These are phyloP conservation scores for Catharanthus roseus DNA, from an alignment of 257 asterid genomes.

Conservation along the genomic window DNA sequence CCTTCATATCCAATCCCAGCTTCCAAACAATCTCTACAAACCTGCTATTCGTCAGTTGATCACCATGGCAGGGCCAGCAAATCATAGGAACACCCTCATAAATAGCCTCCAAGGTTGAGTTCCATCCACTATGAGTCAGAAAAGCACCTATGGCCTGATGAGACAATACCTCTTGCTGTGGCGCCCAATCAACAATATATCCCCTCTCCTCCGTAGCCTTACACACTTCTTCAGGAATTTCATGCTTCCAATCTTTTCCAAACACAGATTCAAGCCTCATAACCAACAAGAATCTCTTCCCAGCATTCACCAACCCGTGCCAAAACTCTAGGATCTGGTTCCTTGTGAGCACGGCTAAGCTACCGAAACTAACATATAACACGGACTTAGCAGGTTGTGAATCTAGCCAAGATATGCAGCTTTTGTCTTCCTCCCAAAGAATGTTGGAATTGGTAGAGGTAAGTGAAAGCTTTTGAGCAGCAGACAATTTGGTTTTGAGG, in stretches of 20 bases:
- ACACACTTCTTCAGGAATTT: conserved; percentile 12
- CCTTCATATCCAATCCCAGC: conserved; percentile 53
- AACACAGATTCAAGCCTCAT: no score
- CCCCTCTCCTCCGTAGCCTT: conserved; percentile 30
- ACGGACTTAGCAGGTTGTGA: conserved; percentile 26
- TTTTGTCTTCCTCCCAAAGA: conserved; percentile 20
- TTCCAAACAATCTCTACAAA: conserved; percentile 40
- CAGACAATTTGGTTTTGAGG: conserved; percentile 16
- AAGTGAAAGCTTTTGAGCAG: neutral
- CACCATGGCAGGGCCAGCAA: conserved; percentile 34
- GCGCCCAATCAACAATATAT: conserved; percentile 42
- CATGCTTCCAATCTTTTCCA: conserved; percentile 2
- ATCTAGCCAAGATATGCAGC: conserved; percentile 29
- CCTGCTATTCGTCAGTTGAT: conserved; percentile 40
- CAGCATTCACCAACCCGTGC: conserved; percentile 31
- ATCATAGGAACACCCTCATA: conserved; percentile 50
- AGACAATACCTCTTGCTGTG: conserved; percentile 30
- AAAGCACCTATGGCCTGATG: conserved; percentile 38
- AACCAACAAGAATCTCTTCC: conserved; percentile 30
- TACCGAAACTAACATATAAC: conserved; percentile 31
- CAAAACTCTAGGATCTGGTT: conserved; percentile 27
- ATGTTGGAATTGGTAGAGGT: neutral
- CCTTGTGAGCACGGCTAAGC: conserved; percentile 13
- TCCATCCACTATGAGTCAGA: conserved; percentile 44
- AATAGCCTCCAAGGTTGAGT: conserved; percentile 35